Evolutionary conservation across 1,284 basidiomycete genomes (phyloP), one percentile per base, ranked within the genome.

Genomic region (Cryptococcus wingfieldii): DNA sequence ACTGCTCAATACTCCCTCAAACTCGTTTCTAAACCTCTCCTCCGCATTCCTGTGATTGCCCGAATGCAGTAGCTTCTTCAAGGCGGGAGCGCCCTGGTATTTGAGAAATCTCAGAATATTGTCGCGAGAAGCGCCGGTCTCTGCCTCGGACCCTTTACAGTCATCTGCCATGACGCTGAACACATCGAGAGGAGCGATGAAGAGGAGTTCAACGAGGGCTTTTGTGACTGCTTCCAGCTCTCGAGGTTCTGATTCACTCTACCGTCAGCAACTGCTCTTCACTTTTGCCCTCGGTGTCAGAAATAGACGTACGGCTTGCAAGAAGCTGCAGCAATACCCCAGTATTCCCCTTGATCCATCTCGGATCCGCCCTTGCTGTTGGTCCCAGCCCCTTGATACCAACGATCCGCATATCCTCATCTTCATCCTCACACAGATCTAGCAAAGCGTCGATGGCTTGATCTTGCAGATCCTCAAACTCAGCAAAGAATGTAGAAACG

Each of bases 341-440:
- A 1, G 67, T 63, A 58, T 71, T 71, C 13, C 69, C 67, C 38
- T 58, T 66, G 19, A 69, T 66, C 69, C 69, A 71, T 54, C 63
- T 63, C 19, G 62, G 54, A 46, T 71, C 69, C 27, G 67, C 66
- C 49, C 56, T 68, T 3, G 60, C 69, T 0, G 67, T 71, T 4
- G 60, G 46, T n/a, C 59, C 68, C 10, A 71, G 51, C 4, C 59
- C 67, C 45, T 66, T 64, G 12, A 71, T 71, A 1, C 69, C 69
- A 16, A 65, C 53, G n/a, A 68, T 66, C 19, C 69, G 54, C 3
- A 69, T 66, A 56, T 63, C 60, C 38, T 67, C 67, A 49, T 66
- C 64, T 18, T 69, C 66, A 46, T 71, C 69, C 56, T 71, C 69
- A 54, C 69, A 71, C 16, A 71, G 53, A 57, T 71, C 69, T 37